Conservation (phyloP, 768 basidiomycete species). For the Suillus sp. region DNA sequence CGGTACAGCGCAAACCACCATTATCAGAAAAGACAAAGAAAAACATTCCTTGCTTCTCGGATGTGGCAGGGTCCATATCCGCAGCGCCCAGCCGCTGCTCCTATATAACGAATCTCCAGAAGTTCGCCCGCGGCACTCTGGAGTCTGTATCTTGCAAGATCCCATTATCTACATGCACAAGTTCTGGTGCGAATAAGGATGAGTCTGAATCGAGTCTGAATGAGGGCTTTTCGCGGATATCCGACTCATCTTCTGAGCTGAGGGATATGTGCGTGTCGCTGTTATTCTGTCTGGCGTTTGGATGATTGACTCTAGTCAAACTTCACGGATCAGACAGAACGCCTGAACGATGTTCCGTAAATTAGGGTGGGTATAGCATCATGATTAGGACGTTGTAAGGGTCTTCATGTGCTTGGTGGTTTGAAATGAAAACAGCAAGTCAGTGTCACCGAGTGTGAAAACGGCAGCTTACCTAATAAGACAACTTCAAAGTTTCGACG, state of each 20-base stretch:
- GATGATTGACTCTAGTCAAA: neutral
- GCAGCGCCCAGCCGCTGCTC: constrained; percentile 57
- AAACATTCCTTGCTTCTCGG: constrained; percentile 81
- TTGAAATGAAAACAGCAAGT: neutral
- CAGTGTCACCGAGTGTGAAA: neutral
- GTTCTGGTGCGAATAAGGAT: constrained; percentile 79
- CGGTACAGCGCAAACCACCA: constrained; percentile 74
- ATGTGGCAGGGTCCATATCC: constrained; percentile 67
- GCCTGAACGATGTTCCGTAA: neutral
- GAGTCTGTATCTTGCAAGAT: constrained; percentile 74
- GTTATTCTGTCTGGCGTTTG: neutral
- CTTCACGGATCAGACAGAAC: neutral
- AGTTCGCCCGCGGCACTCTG: constrained; percentile 41
- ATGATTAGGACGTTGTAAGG: constrained; percentile 1
- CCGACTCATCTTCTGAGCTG: constrained; percentile 60
- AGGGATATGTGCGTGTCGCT: constrained; percentile 44
- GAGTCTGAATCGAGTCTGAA: constrained; percentile 87
- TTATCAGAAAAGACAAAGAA: constrained; percentile 81
- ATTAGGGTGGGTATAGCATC: neutral
- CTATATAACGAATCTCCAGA: constrained; percentile 81
- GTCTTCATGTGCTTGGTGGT: neutral
- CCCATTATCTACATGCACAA: constrained; percentile 81
- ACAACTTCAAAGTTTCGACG: neutral
- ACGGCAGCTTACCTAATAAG: neutral
- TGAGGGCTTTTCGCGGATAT: constrained; percentile 65